Conservation (phyloP, 2,329 filamentous ascomycete species). For the Fusarium domesticum region DNA sequence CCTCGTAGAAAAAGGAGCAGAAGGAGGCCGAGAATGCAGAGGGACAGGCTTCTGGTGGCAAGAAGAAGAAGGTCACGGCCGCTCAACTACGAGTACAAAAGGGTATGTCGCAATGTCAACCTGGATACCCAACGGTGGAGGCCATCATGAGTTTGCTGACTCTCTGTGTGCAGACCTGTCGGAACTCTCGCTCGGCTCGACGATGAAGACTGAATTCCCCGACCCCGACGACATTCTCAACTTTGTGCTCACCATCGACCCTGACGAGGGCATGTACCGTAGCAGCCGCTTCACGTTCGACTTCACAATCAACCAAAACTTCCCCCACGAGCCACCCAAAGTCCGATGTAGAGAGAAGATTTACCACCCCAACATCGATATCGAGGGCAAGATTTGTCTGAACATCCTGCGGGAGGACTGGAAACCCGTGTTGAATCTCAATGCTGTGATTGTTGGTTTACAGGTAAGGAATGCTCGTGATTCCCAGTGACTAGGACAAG, state of each 20-base stretch:
- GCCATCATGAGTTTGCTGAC: slow-evolving; percentile 8
- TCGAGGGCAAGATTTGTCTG: slow-evolving; percentile 95
- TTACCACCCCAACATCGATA: slow-evolving; percentile 98
- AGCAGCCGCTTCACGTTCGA: slow-evolving; percentile 83
- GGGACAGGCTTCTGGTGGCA: slow-evolving; percentile 64
- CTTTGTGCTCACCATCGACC: slow-evolving; percentile 77
- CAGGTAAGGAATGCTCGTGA: slow-evolving; percentile 52
- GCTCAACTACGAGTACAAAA: slow-evolving; percentile 95
- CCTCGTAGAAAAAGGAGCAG: slow-evolving; percentile 84
- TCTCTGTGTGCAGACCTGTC: slow-evolving; percentile 61
- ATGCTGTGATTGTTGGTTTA: slow-evolving; percentile 91
- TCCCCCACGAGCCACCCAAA: slow-evolving; percentile 96
- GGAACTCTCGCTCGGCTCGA: slow-evolving; percentile 73
- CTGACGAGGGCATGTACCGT: slow-evolving; percentile 87
- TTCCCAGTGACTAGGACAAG: slow-evolving; percentile 1
- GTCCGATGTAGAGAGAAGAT: slow-evolving; percentile 98
- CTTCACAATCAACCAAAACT: slow-evolving; percentile 90
- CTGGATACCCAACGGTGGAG: background rate
- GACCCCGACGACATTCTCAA: slow-evolving; percentile 83
- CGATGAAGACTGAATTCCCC: slow-evolving; percentile 78
- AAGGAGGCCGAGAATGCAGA: slow-evolving; percentile 88
- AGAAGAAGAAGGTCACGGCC: slow-evolving; percentile 98
- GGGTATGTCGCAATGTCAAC: slow-evolving; percentile 53
- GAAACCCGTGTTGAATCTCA: slow-evolving; percentile 97
- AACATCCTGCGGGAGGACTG: slow-evolving; percentile 98